phyloP scores from a whole-genome alignment of 2,329 filamentous ascomycete genomes.

The Botrytis cinerea region DNA sequence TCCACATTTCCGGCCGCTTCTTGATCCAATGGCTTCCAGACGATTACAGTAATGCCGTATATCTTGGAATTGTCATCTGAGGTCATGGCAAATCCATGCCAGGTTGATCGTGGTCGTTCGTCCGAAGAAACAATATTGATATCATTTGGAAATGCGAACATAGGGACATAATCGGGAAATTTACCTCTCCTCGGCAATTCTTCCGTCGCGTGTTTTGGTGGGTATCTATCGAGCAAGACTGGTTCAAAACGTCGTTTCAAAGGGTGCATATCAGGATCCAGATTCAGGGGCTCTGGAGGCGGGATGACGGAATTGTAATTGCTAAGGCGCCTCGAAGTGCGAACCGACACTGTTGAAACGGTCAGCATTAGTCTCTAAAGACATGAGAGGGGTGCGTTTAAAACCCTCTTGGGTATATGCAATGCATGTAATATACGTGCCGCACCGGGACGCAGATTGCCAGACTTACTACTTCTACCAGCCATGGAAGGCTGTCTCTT shows the following conservation, averaged over 20 bases:
- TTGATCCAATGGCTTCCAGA: constrained; percentile 86
- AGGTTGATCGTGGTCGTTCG: constrained; percentile 81
- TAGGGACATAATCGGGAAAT: constrained; percentile 93
- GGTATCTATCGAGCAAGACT: constrained; percentile 92
- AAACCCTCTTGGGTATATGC: constrained; percentile 23
- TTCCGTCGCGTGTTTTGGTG: constrained; percentile 77
- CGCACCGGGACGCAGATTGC: background rate
- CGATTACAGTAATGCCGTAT: constrained; percentile 85
- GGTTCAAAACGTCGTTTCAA: constrained; percentile 93
- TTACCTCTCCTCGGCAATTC: constrained; percentile 77
- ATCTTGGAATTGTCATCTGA: constrained; percentile 87
- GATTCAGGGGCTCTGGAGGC: constrained; percentile 83
- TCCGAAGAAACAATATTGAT: constrained; percentile 27
- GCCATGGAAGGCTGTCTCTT: constrained; percentile 77
- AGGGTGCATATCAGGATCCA: constrained; percentile 92
- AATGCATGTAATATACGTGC: constrained; percentile 23
- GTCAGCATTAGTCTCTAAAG: constrained; percentile 25
- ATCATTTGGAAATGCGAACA: constrained; percentile 27
- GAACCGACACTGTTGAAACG: constrained; percentile 58
- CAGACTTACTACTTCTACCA: constrained; percentile 67
- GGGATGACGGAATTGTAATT: constrained; percentile 99
- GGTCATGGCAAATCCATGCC: constrained; percentile 99
- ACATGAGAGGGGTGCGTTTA: background rate
- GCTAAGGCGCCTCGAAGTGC: constrained; percentile 85
- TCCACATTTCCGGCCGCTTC: constrained; percentile 83